Conservation (phyloP, 1,284 basidiomycete species). For the Moesziomyces antarcticus region DNA sequence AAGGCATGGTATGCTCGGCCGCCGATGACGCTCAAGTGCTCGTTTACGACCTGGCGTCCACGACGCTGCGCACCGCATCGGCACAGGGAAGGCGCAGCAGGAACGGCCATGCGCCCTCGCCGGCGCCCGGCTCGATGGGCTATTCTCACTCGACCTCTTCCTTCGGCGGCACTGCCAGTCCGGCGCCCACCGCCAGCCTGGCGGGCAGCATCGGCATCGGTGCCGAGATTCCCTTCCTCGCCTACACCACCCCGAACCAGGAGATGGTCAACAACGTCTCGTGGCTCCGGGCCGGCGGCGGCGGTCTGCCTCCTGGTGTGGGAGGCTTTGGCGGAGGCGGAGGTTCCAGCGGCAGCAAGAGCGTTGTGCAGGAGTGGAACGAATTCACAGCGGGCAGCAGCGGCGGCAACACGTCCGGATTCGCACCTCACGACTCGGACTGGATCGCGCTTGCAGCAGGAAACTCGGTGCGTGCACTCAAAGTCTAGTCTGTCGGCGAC, state of each 20-base stretch:
- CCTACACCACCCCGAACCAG: constrained; percentile 58
- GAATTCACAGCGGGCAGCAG: constrained; percentile 54
- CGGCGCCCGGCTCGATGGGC: constrained; percentile 44
- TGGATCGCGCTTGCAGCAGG: constrained; percentile 52
- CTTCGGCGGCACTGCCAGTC: constrained; percentile 42
- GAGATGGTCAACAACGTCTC: constrained; percentile 67
- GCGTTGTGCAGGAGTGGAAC: constrained; percentile 65
- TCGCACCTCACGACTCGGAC: constrained; percentile 47
- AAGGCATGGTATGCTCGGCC: constrained; percentile 67
- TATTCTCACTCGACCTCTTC: constrained; percentile 43
- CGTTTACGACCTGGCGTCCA: constrained; percentile 65
- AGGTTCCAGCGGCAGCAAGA: constrained; percentile 38
- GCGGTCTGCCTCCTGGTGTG: constrained; percentile 30
- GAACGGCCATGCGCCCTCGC: constrained; percentile 56
- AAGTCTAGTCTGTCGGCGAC: constrained; percentile 19
- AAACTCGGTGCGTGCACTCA: constrained; percentile 42
- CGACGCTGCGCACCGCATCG: constrained; percentile 63
- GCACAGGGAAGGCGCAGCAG: constrained; percentile 64
- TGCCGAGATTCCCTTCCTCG: constrained; percentile 63
- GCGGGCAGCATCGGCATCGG: constrained; percentile 54
- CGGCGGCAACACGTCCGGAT: constrained; percentile 17
- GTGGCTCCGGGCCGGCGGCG: constrained; percentile 56
- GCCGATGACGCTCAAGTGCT: constrained; percentile 66
- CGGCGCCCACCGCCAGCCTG: constrained; percentile 38
- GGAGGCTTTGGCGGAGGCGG: constrained; percentile 31